Evolutionary conservation across 345 rosid species (phyloP).

Genomic region (Kernera saxatilis): DNA sequence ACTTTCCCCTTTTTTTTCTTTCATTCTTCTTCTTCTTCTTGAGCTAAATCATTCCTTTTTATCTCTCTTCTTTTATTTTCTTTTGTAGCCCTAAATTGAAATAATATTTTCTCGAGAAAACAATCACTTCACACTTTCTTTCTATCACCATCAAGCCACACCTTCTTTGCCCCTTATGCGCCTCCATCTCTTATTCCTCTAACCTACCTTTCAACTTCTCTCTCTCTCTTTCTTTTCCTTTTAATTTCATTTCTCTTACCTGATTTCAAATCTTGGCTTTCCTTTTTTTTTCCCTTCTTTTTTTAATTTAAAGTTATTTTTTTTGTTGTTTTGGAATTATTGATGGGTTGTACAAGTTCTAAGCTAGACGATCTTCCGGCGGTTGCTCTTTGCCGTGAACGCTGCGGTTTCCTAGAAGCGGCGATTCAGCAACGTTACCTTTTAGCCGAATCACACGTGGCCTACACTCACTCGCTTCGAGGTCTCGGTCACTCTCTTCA

Average conservation of each 20-base stretch:
- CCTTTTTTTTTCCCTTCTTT: neutral
- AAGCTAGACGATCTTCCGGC: constrained; percentile 95
- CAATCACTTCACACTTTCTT: constrained; percentile 26
- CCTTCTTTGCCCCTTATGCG: constrained; percentile 29
- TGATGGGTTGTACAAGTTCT: constrained; percentile 82
- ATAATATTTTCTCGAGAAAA: constrained; percentile 28
- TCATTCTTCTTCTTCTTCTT: constrained; percentile 3
- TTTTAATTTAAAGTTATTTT: neutral
- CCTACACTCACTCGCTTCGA: constrained; percentile 51
- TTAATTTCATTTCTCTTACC: constrained; percentile 12
- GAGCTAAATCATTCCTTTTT: neutral
- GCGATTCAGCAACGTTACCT: constrained; percentile 71
- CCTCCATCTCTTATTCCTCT: constrained; percentile 14
- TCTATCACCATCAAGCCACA: constrained; percentile 34
- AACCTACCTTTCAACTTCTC: constrained; percentile 17
- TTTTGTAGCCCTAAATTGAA: constrained; percentile 1
- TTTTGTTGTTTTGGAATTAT: neutral
- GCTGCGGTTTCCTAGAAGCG: constrained; percentile 59
- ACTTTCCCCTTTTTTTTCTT: neutral
- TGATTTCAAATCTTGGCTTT: constrained; percentile 20
- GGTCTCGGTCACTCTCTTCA: constrained; percentile 50
- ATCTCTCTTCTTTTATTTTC: neutral
- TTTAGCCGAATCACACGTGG: constrained; percentile 69
- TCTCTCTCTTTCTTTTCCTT: neutral
- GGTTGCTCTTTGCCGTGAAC: constrained; percentile 79